Evolutionary conservation across 345 rosid genomes (phyloP), one percentile per base, ranked within the genome.

Genomic region (Camelina laxa): DNA sequence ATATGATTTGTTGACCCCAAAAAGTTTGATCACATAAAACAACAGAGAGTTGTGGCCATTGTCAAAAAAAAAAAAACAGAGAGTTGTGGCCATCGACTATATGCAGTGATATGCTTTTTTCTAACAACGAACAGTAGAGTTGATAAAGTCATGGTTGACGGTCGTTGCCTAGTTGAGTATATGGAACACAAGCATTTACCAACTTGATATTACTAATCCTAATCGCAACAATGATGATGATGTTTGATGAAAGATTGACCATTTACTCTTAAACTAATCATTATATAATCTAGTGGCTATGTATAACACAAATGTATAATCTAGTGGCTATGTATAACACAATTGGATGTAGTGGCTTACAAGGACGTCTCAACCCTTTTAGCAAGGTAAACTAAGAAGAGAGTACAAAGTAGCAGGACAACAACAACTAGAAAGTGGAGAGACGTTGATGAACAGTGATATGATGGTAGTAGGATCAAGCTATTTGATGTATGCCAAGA

Each of bases 1-100:
- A 69, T 38, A 66, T 56, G 61, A 27, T 65, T 56, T 65, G 33
- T 39, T 67, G 50, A 30, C 16, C 35, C 45, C 15, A 67, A 36
- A 27, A 53, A 31, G 39, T 58, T 66, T 57, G 16, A 65, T 30
- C 39, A 20, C 6, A 62, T 1, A 3, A 15, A 63, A 51, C 9
- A 7, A 24, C 16, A 30, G 9, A 63, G n/a, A n/a, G n/a, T n/a
- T n/a, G n/a, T n/a, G n/a, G n/a, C n/a, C n/a, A n/a, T n/a, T n/a
- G n/a, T n/a, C n/a, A n/a, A n/a, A n/a, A n/a, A n/a, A n/a, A 3
- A 15, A 63, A 51, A 12, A 7, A 24, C 16, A 30, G 56, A 56
- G 30, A 54, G 64, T 76, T 21, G 75, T 76, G 60, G 70, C 63
- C 80, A 61, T 68, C 65, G 22, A 76, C 70, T 69, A 61, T 69